These are phyloP conservation scores for Amylocystis lapponica DNA, from an alignment of 768 basidiomycete genomes.

Conservation along the genomic window DNA sequence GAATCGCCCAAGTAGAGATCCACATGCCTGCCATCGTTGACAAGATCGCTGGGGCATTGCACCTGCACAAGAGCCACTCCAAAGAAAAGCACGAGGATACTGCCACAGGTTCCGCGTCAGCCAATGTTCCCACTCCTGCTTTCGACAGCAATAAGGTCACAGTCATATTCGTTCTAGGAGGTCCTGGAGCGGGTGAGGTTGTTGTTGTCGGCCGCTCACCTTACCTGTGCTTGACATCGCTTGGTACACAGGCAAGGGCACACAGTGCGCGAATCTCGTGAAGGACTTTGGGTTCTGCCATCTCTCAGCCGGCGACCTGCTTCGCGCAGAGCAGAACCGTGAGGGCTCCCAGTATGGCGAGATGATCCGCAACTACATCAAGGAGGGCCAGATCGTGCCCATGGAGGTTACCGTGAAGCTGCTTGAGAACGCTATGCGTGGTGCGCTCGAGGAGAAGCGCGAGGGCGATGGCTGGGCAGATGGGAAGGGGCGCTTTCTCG, in stretches of 20 bases:
- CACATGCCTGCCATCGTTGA: constrained; percentile 37
- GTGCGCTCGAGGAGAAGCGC: constrained; percentile 40
- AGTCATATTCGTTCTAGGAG: constrained; percentile 94
- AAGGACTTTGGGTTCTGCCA: constrained; percentile 85
- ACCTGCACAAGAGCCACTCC: constrained; percentile 22
- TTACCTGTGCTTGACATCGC: constrained; percentile 3
- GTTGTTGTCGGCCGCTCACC: background rate
- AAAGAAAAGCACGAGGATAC: constrained; percentile 6
- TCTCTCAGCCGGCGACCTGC: constrained; percentile 98
- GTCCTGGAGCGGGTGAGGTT: constrained; percentile 82
- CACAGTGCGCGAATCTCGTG: constrained; percentile 85
- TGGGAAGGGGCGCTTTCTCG: constrained; percentile 80
- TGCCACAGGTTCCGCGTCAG: background rate
- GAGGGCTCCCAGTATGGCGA: constrained; percentile 78
- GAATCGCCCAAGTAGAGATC: background rate
- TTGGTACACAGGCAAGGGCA: constrained; percentile 78
- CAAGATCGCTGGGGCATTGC: constrained; percentile 34
- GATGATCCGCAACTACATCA: constrained; percentile 84
- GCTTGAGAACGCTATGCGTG: constrained; percentile 86
- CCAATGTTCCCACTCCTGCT: constrained; percentile 27
- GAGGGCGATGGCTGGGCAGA: constrained; percentile 55
- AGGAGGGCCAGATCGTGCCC: constrained; percentile 90
- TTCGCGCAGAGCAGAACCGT: constrained; percentile 89
- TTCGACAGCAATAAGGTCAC: constrained; percentile 74
- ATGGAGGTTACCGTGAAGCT: constrained; percentile 97